Conservation (phyloP, 306 rosid genomes). For the Cucurbita ficifolia region DNA sequence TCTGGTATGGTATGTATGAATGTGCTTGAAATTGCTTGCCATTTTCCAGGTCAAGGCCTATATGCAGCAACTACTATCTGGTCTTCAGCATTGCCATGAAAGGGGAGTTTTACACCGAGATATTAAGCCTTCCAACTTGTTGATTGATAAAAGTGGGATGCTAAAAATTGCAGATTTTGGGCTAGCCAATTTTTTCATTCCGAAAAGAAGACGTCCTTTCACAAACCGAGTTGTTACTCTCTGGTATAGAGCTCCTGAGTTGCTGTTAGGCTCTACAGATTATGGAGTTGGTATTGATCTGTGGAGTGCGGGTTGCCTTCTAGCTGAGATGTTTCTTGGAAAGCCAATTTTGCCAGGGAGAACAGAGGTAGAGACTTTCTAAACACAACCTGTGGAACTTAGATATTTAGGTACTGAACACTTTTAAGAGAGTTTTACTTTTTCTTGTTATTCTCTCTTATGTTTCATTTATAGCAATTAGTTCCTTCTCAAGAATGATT, state of each 20-base stretch:
- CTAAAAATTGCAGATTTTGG: conserved; percentile 84
- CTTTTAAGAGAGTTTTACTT: background rate
- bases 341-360: conserved; percentile 62
- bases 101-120: conserved; percentile 54
- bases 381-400: conserved; percentile 2
- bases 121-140: conserved; percentile 62
- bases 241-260: conserved; percentile 85
- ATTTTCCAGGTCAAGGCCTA: conserved; percentile 50
- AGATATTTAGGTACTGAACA: conserved; percentile 1
- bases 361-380: conserved; percentile 43
- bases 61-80: conserved; percentile 64
- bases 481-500: background rate
- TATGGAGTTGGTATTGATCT: conserved; percentile 70
- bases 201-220: conserved; percentile 27
- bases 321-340: conserved; percentile 59
- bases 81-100: conserved; percentile 58
- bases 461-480: background rate
- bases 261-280: conserved; percentile 63
- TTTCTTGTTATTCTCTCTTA: background rate
- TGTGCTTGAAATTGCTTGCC: background rate
- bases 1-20: background rate
- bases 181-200: conserved; percentile 35
- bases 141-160: conserved; percentile 46
- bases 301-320: conserved; percentile 78
- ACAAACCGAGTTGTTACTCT: conserved; percentile 78